Conservation (phyloP, 2,329 filamentous ascomycete genomes). For the Pseudocercospora cruenta region DNA sequence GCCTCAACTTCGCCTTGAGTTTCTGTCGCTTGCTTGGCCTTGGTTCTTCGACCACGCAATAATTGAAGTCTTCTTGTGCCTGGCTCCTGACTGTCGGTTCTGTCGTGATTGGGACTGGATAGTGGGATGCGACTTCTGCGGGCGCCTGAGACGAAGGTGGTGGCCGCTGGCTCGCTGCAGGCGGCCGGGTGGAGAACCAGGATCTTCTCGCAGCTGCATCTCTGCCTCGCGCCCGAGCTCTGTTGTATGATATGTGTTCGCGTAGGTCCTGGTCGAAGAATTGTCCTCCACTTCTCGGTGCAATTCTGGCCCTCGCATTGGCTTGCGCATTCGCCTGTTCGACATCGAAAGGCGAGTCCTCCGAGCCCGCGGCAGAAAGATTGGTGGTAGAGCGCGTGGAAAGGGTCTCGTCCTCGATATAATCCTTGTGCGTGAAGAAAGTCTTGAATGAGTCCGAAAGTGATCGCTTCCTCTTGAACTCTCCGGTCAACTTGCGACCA, state of each 20-base stretch:
- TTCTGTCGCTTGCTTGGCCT: not conserved
- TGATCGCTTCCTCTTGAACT: constrained; percentile 12
- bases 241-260: no score
- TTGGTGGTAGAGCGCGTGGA: not conserved
- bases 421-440: constrained; percentile 9
- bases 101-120: no score
- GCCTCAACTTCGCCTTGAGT: constrained; percentile 18
- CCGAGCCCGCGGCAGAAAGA: not conserved
- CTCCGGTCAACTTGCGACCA: constrained; percentile 6
- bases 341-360: not conserved
- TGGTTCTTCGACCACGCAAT: not conserved
- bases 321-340: constrained; percentile 4
- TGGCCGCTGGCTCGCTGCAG: no score
- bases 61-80: constrained; percentile 14
- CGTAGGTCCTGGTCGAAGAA: no score
- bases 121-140: no score
- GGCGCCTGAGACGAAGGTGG: no score
- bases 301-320: constrained; percentile 10
- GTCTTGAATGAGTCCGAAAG: constrained; percentile 17
- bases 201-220: no score
- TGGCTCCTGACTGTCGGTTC: constrained; percentile 17
- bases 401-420: not conserved
- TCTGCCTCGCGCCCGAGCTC: no score
- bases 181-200: no score
- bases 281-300: constrained; percentile 16